Base-by-base conservation (phyloP, 2,329 filamentous ascomycete genomes). In the Cladophialophora immunda region DNA sequence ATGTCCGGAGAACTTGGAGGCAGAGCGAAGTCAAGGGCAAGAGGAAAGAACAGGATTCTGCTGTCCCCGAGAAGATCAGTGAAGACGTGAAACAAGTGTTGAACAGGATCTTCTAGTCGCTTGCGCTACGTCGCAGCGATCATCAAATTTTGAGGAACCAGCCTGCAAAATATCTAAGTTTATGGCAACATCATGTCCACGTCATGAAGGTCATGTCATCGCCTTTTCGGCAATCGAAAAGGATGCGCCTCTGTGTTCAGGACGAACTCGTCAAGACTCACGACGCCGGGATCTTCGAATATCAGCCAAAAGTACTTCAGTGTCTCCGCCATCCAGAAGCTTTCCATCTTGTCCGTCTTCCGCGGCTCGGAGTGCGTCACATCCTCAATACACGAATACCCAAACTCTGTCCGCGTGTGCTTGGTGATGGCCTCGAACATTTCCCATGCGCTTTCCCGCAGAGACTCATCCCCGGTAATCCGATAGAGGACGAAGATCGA, bases 401-500 rank as follows among this genome's bases (percentile, higher is more conserved):
- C 82, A 63, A 80, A 78, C 1, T 78, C 73, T 3, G 82, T 82
- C 30, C 77, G 74, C 2, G 79, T 80, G 57, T 77, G 75, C 45
- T 78, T 80, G 38, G 81, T 79, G 32, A 84, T 80, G 29, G 76
- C 79, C 53, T 79, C 73, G 69, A 84, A 84, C 82, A 84, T 84
- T 29, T 78, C 76, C 82, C 82, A 84, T 3, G 81, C 82, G 1
- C 77, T 75, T 47, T 84, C 81, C 34, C 80, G 78, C 62, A 81
- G 77, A 15, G 74, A 76, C 65, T 81, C 80, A 67, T 87, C 82
- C 11, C 86, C 86, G 0, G 86, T 88, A 57, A 87, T 84, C 22
- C 86, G 82, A 70, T 88, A 87, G 74, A 88, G 77, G 69, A 88
- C 78, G 74, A 88, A 89, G 4, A 88, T 82, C 22, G 83, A 85